These are phyloP conservation scores for Melampsora medusae DNA, from an alignment of 1,284 basidiomycete genomes.

Conservation along the genomic window DNA sequence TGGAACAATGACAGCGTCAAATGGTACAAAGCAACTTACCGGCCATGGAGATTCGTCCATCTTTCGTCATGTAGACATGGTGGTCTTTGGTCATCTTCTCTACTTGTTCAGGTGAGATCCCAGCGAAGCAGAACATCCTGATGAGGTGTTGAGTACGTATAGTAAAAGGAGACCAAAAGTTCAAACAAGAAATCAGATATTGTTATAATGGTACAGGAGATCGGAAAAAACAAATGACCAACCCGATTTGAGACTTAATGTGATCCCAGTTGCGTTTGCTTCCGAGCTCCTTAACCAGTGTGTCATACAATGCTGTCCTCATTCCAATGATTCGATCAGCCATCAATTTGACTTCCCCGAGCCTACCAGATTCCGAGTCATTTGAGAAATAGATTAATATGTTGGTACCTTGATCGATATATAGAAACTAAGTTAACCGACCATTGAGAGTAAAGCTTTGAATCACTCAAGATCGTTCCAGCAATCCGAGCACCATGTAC, in stretches of 20 bases:
- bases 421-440: not conserved
- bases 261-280: constrained; percentile 56
- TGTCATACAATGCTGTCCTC: constrained; percentile 52
- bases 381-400: constrained; percentile 66
- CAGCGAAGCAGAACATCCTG: constrained; percentile 42
- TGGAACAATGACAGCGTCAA: not conserved
- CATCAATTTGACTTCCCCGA: constrained; percentile 55
- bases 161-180: not conserved
- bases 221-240: constrained; percentile 55
- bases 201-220: constrained; percentile 71
- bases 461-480: constrained; percentile 56
- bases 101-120: constrained; percentile 54
- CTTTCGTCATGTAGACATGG: constrained; percentile 55
- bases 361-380: constrained; percentile 61
- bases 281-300: constrained; percentile 53
- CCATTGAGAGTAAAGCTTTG: constrained; percentile 57
- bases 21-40: constrained; percentile 45
- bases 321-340: constrained; percentile 56
- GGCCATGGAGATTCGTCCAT: constrained; percentile 55
- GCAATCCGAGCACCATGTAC: constrained; percentile 65
- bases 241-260: constrained; percentile 56
- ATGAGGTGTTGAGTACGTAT: not conserved
- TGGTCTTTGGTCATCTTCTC: constrained; percentile 53
- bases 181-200: not conserved
- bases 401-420: constrained; percentile 56